Evolutionary conservation across 2,329 filamentous ascomycete species (phyloP).

Genomic region (Simplicillium aogashimaense): DNA sequence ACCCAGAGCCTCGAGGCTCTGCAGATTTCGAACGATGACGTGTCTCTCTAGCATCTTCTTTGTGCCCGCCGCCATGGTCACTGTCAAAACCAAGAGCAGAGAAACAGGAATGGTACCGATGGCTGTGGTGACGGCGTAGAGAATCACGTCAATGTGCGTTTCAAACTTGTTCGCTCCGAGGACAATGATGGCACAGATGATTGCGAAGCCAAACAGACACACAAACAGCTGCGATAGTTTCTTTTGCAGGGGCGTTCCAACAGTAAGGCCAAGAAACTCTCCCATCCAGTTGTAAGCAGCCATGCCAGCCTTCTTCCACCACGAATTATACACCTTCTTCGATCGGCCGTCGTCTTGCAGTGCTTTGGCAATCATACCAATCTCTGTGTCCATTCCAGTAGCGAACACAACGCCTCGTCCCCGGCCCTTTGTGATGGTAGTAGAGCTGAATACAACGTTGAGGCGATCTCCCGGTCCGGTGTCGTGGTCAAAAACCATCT

Average conservation of each 20-base stretch:
- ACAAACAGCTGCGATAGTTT: constrained; percentile 59
- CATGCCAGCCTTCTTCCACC: neutral
- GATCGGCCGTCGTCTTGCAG: constrained; percentile 16
- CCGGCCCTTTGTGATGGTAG: constrained; percentile 46
- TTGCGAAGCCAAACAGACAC: constrained; percentile 48
- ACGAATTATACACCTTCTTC: too few species aligned
- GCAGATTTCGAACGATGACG: constrained; percentile 37
- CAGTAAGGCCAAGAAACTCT: constrained; percentile 32
- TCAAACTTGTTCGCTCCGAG: constrained; percentile 25
- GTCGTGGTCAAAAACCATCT: constrained; percentile 24
- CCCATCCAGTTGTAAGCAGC: constrained; percentile 9
- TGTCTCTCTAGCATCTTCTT: constrained; percentile 36
- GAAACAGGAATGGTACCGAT: constrained; percentile 36
- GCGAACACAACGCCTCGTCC: constrained; percentile 48
- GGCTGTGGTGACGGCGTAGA: constrained; percentile 27
- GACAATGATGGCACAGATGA: constrained; percentile 28
- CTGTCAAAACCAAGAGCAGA: constrained; percentile 37
- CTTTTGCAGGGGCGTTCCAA: constrained; percentile 60
- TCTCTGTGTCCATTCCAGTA: constrained; percentile 50
- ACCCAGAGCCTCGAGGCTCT: constrained; percentile 37
- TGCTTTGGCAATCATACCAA: constrained; percentile 43
- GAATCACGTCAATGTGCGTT: constrained; percentile 21
- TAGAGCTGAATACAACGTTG: constrained; percentile 46
- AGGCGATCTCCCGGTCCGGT: constrained; percentile 38
- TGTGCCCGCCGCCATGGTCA: constrained; percentile 41